Conservation (phyloP, 1,284 basidiomycete genomes). For the Termitomyces sp. region DNA sequence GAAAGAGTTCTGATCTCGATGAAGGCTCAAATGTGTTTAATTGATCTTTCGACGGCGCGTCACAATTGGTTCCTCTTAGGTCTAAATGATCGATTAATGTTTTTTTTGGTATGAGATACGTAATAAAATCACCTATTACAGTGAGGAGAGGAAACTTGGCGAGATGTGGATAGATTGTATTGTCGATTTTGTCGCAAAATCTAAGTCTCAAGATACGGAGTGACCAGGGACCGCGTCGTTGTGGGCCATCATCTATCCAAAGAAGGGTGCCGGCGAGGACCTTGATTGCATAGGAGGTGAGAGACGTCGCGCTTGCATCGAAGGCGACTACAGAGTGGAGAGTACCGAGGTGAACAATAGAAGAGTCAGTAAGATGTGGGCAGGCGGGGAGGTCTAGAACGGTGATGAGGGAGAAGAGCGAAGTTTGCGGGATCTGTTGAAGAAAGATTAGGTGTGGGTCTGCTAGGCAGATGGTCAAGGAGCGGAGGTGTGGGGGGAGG, state of each 20-base stretch:
- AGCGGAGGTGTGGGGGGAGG: constrained; percentile 42
- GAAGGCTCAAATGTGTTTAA: constrained; percentile 16
- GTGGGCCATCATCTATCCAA: constrained; percentile 20
- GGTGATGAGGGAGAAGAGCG: constrained; percentile 57
- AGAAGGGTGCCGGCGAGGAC: constrained; percentile 36
- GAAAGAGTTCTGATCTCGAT: constrained; percentile 20
- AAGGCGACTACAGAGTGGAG: constrained; percentile 54
- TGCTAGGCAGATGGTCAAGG: constrained; percentile 45
- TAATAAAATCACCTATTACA: constrained; percentile 44
- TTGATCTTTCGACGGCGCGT: constrained; percentile 18
- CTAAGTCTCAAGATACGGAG: constrained; percentile 51
- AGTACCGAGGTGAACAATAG: constrained; percentile 41
- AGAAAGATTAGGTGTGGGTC: constrained; percentile 52
- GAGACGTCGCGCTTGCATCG: constrained; percentile 50
- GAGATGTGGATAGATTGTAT: constrained; percentile 37
- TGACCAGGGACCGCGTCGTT: constrained; percentile 47
- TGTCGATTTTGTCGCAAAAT: constrained; percentile 41
- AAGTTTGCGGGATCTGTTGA: constrained; percentile 49
- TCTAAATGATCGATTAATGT: constrained; percentile 33
- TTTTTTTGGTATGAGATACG: constrained; percentile 2
- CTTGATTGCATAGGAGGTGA: constrained; percentile 50
- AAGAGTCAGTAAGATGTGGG: constrained; percentile 49
- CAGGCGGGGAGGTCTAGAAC: constrained; percentile 53
- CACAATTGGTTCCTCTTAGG: constrained; percentile 47
- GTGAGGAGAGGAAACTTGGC: constrained; percentile 47